These are phyloP conservation scores for Fagopyrum esculentum DNA, from an alignment of 148 eudicot genomes.

Conservation along the genomic window DNA sequence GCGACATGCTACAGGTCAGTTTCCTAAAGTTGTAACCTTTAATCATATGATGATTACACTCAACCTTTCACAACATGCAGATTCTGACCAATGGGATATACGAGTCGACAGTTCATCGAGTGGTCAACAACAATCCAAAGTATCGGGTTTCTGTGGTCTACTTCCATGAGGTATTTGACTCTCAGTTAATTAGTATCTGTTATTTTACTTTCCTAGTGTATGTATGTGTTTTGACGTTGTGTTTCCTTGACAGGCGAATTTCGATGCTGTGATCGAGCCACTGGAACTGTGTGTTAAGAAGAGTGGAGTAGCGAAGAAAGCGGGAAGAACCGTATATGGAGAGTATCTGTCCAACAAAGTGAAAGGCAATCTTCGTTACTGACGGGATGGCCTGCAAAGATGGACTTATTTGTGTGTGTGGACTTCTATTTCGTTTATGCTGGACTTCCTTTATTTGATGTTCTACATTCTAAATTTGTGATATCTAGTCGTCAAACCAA, in stretches of 20 bases:
- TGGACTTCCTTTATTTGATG: too few species aligned
- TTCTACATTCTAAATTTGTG: too few species aligned
- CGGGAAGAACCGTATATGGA: constrained; percentile 68
- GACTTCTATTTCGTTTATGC: background rate
- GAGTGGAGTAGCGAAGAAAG: constrained; percentile 44
- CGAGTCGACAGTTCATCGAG: constrained; percentile 82
- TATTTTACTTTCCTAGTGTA: background rate
- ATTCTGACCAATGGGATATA: constrained; percentile 75
- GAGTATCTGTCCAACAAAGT: constrained; percentile 73
- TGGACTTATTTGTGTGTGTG: background rate
- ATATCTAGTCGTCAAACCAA: too few species aligned
- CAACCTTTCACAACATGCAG: constrained; percentile 24
- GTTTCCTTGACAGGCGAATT: constrained; percentile 52
- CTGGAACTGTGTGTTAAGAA: constrained; percentile 51
- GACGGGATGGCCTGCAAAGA: background rate
- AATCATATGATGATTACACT: background rate
- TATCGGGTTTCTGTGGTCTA: constrained; percentile 74
- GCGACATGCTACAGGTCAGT: constrained; percentile 85
- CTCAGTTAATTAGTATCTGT: background rate
- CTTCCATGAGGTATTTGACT: constrained; percentile 63
- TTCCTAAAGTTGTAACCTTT: too few species aligned
- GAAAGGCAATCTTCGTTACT: constrained; percentile 47
- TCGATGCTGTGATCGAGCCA: constrained; percentile 77
- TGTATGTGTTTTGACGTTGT: background rate
- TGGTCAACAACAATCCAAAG: constrained; percentile 51